These are phyloP conservation scores for Hyaloscypha variabilis DNA, from an alignment of 495 filamentous ascomycete species.

Conservation along the genomic window DNA sequence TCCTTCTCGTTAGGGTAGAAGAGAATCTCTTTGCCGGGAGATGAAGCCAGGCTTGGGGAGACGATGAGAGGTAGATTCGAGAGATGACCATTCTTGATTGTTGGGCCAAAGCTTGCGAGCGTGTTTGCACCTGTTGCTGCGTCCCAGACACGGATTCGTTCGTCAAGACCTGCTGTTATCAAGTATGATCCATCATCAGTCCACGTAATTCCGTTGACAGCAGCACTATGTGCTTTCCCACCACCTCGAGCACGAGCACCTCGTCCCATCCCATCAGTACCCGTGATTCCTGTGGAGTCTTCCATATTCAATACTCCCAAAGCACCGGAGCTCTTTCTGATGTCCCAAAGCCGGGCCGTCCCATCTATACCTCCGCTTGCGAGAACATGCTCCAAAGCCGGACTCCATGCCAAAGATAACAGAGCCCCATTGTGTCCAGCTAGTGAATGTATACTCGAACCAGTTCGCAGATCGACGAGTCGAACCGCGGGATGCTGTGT, in stretches of 20 bases:
- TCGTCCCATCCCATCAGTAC: constrained; percentile 49
- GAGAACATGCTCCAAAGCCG: constrained; percentile 73
- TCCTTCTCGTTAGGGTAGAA: constrained; percentile 79
- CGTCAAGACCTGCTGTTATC: constrained; percentile 79
- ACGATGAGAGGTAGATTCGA: constrained; percentile 64
- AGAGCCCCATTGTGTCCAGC: constrained; percentile 73
- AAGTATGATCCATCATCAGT: constrained; percentile 74
- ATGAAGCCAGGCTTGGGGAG: constrained; percentile 54
- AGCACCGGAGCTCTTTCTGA: constrained; percentile 70
- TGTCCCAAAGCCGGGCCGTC: constrained; percentile 80
- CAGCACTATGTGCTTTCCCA: constrained; percentile 71
- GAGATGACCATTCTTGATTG: constrained; percentile 70
- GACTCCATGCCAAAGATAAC: constrained; percentile 78
- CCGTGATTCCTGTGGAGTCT: constrained; percentile 66
- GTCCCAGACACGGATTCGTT: constrained; percentile 84
- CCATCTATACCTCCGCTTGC: constrained; percentile 80
- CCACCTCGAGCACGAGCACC: constrained; percentile 47
- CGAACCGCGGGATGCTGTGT: constrained; percentile 81
- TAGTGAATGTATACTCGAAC: constrained; percentile 74
- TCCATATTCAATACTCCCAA: constrained; percentile 81
- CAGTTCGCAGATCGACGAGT: constrained; percentile 80
- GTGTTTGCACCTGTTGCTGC: constrained; percentile 78
- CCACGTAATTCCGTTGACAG: constrained; percentile 84
- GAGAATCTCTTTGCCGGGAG: constrained; percentile 60
- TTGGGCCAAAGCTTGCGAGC: constrained; percentile 78